phyloP scores from a whole-genome alignment of 2,329 filamentous ascomycete genomes.

The Nemania abortiva region DNA sequence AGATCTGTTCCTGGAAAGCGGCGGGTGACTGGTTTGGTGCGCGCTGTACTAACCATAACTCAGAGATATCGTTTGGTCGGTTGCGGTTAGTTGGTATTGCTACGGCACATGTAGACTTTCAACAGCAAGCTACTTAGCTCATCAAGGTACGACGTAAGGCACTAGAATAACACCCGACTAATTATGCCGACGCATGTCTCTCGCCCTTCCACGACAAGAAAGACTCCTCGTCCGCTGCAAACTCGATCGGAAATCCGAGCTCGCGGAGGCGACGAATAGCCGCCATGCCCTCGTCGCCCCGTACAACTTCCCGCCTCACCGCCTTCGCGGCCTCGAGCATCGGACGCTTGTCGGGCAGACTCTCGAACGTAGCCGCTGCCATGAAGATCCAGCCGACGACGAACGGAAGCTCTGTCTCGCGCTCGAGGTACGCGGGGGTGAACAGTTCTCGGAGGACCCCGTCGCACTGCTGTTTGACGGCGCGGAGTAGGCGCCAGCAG shows the following conservation, averaged over 20 bases:
- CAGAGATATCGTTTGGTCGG: no score
- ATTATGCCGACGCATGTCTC: conserved; percentile 7
- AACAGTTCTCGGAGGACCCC: conserved; percentile 19
- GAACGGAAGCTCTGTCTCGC: conserved; percentile 22
- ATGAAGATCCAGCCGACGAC: conserved; percentile 25
- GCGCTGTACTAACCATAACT: no score
- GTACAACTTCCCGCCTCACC: conserved; percentile 15
- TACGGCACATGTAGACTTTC: no score
- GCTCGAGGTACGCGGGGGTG: conserved; percentile 25
- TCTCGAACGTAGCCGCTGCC: conserved; percentile 13
- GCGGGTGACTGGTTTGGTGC: no score
- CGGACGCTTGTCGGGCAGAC: conserved; percentile 16
- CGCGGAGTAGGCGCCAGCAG: conserved; percentile 23
- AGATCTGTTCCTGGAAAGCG: no score
- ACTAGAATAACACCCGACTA: no score
- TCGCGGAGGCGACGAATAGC: conserved; percentile 24
- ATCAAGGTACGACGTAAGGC: no score
- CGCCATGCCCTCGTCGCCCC: conserved; percentile 4
- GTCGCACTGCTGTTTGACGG: conserved; percentile 25
- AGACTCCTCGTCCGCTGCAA: conserved; percentile 11
- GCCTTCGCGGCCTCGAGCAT: conserved; percentile 23
- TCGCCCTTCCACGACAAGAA: conserved; percentile 13
- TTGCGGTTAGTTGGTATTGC: no score
- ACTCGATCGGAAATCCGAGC: conserved; percentile 19
- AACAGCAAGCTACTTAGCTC: no score